phyloP scores from a whole-genome alignment of 1,284 basidiomycete genomes.

The Papiliotrema terrestris region DNA sequence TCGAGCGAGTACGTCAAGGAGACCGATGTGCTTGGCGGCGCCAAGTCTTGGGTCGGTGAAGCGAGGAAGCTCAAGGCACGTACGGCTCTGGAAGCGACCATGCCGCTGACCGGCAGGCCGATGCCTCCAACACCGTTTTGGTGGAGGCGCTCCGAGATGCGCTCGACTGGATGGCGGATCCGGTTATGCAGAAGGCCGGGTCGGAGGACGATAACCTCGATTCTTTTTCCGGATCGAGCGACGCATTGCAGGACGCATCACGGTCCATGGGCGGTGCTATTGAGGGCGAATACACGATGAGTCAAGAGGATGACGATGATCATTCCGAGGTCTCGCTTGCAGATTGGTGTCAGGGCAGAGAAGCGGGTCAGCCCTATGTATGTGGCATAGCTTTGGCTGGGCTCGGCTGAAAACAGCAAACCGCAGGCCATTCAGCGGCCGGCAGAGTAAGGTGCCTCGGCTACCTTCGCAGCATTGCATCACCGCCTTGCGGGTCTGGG shows the following conservation, averaged over 20 bases:
- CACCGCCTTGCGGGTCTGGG: too few relatives aligned
- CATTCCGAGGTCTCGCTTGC: too few relatives aligned
- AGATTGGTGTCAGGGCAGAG: background rate
- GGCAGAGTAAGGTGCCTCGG: too few relatives aligned
- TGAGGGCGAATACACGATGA: too few relatives aligned
- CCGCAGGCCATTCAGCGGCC: too few relatives aligned
- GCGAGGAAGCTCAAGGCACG: conserved; percentile 28
- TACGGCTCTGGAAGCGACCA: background rate
- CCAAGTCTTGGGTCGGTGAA: conserved; percentile 25
- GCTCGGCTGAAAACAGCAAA: too few relatives aligned
- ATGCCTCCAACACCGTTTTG: conserved; percentile 30
- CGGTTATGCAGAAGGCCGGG: too few relatives aligned
- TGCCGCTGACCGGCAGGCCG: conserved; percentile 19
- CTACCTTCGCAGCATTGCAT: too few relatives aligned
- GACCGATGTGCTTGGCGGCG: conserved; percentile 22
- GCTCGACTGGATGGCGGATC: too few relatives aligned
- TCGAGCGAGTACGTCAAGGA: conserved; percentile 23
- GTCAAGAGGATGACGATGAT: too few relatives aligned
- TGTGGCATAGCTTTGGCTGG: background rate
- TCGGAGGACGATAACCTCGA: conserved; percentile 44
- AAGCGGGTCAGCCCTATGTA: background rate
- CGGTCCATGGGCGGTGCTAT: too few relatives aligned
- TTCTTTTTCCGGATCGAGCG: conserved; percentile 73
- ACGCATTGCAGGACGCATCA: too few relatives aligned
- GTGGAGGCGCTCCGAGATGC: conserved; percentile 19